phyloP scores from a whole-genome alignment of 2,329 filamentous ascomycete species.

The Fusarium dlaminii region DNA sequence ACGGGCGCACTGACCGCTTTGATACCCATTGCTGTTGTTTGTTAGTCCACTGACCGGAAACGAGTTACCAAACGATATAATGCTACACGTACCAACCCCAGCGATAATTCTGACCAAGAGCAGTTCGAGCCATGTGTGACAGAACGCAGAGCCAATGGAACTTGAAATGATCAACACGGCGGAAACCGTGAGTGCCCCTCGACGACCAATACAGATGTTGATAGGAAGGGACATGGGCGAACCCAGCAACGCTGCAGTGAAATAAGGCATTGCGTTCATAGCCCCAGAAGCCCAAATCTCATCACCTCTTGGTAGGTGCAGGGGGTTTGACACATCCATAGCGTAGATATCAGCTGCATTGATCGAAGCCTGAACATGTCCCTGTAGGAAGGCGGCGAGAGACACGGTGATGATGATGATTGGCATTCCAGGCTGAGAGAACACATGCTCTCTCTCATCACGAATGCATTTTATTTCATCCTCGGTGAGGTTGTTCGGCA shows the following conservation, averaged over 20 bases:
- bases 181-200: background rate
- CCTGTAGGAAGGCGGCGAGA: background rate
- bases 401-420: background rate
- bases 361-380: background rate
- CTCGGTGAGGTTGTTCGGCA: background rate
- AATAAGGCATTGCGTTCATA: background rate
- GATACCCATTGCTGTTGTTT: background rate
- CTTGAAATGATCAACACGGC: background rate
- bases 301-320: rapidly evolving
- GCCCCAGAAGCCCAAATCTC: background rate
- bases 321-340: rapidly evolving
- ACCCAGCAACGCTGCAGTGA: background rate
- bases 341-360: background rate
- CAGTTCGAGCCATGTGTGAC: background rate
- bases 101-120: background rate
- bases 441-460: background rate
- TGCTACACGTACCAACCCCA: background rate
- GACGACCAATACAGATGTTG: background rate
- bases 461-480: background rate
- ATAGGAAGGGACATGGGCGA: background rate
- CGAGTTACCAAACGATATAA: rapidly evolving
- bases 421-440: background rate
- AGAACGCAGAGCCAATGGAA: background rate
- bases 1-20: background rate
- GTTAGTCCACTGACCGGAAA: background rate